Evolutionary conservation across 768 basidiomycete species (phyloP).

Genomic region (Mycena amicta): DNA sequence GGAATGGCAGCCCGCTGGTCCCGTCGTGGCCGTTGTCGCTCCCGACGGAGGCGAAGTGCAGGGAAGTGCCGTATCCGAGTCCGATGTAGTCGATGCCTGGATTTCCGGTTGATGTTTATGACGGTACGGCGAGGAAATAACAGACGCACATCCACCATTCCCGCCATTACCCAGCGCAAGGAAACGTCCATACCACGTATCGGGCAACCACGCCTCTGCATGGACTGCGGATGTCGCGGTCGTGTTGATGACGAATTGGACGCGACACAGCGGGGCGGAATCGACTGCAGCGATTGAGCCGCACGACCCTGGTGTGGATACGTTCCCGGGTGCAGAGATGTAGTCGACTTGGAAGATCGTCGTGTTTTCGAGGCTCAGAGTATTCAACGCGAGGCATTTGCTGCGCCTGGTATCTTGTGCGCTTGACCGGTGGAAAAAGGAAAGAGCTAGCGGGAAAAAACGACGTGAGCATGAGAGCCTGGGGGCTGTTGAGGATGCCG

Average conservation of each 20-base stretch:
- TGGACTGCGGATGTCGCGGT: slow-evolving; percentile 1
- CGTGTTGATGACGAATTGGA: slow-evolving; percentile 5
- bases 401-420: no score
- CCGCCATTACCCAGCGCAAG: background rate
- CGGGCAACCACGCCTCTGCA: slow-evolving; percentile 10
- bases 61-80: slow-evolving; percentile 14
- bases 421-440: no score
- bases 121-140: background rate
- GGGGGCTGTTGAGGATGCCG: no score
- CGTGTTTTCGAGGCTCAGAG: slow-evolving; percentile 12
- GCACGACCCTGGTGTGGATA: slow-evolving; percentile 11
- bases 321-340: slow-evolving; percentile 2
- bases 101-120: background rate
- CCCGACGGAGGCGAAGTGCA: slow-evolving; percentile 22
- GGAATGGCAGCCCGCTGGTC: slow-evolving; percentile 13
- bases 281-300: background rate
- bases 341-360: slow-evolving; percentile 9
- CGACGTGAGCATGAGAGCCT: no score
- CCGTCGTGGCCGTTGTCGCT: slow-evolving; percentile 27
- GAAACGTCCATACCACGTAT: slow-evolving; percentile 5
- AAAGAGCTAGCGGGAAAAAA: no score
- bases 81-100: slow-evolving; percentile 22
- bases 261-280: slow-evolving; percentile 9
- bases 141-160: slow-evolving; percentile 1
- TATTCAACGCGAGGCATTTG: no score